Percentiles rank a stretch among this genome's conserved stretches.
phyloP scores from a whole-genome alignment of 257 asterid genomes.

The Handroanthus guayacan region DNA sequence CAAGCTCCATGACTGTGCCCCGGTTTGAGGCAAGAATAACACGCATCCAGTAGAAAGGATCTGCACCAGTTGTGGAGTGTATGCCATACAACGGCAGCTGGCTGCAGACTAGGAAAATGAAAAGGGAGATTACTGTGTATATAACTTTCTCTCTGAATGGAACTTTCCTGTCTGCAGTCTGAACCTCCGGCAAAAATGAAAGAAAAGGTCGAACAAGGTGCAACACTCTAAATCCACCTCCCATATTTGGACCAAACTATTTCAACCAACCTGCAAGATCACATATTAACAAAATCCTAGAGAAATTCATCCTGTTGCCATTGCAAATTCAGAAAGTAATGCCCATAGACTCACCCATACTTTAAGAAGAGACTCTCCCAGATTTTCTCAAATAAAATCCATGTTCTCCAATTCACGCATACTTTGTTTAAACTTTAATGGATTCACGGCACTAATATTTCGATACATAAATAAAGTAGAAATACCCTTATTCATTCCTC shows the following conservation, averaged over 20 bases:
- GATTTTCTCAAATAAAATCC: background rate
- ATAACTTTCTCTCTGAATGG: conserved; percentile 52
- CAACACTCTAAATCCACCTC: conserved; percentile 53
- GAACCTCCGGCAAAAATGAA: conserved; percentile 48
- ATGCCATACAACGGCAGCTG: conserved; percentile 52
- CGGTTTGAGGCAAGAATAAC: conserved; percentile 49
- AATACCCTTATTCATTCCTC: background rate
- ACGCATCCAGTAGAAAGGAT: conserved; percentile 53
- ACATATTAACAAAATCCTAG: background rate
- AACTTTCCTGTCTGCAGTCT: conserved; percentile 47
- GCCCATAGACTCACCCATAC: background rate
- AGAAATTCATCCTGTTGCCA: background rate
- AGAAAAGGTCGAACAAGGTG: conserved; percentile 51
- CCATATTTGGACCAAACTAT: conserved; percentile 36
- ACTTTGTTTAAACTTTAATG: background rate
- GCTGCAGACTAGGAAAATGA: conserved; percentile 49
- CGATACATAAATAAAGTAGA: background rate
- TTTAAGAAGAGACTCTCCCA: background rate
- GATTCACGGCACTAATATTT: background rate
- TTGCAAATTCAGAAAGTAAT: background rate
- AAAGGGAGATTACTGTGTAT: conserved; percentile 47
- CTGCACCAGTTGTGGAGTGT: conserved; percentile 51
- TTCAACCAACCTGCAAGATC: conserved; percentile 29
- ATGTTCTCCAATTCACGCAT: background rate
- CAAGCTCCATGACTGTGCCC: conserved; percentile 52